phyloP scores from a whole-genome alignment of 2,329 filamentous ascomycete species.

The Dichotomopilus funicola region DNA sequence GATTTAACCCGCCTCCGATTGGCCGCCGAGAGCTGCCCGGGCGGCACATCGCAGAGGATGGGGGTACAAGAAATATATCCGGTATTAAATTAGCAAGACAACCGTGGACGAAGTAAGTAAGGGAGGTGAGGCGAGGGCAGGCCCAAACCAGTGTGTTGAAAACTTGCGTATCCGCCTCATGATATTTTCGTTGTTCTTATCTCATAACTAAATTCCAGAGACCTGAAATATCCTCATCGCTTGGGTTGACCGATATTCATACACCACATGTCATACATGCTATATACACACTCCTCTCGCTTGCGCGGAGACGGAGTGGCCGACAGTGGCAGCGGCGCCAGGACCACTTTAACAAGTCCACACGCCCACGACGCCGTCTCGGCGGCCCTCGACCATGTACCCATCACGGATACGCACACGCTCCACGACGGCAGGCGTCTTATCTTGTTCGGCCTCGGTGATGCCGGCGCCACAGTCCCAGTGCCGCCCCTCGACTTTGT shows the following conservation, averaged over 20 bases:
- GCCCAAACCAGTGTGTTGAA: too few species aligned
- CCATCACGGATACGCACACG: slow-evolving; percentile 87
- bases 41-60: neutral
- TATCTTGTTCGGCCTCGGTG: slow-evolving; percentile 58
- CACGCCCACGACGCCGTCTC: slow-evolving; percentile 80
- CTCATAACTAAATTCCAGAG: neutral
- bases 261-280: slow-evolving; percentile 1
- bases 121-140: too few species aligned
- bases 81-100: neutral
- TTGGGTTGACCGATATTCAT: neutral
- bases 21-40: neutral
- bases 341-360: slow-evolving; percentile 61
- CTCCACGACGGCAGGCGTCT: slow-evolving; percentile 65
- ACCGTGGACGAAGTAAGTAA: too few species aligned
- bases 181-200: neutral
- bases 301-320: neutral
- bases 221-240: neutral
- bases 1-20: slow-evolving; percentile 6
- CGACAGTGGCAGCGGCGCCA: too few species aligned
- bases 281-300: neutral
- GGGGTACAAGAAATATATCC: neutral
- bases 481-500: slow-evolving; percentile 90
- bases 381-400: slow-evolving; percentile 84
- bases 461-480: slow-evolving; percentile 93
- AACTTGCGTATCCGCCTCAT: neutral